These are phyloP conservation scores for Trichocladium antarcticum DNA, from an alignment of 495 filamentous ascomycete species.

Conservation along the genomic window DNA sequence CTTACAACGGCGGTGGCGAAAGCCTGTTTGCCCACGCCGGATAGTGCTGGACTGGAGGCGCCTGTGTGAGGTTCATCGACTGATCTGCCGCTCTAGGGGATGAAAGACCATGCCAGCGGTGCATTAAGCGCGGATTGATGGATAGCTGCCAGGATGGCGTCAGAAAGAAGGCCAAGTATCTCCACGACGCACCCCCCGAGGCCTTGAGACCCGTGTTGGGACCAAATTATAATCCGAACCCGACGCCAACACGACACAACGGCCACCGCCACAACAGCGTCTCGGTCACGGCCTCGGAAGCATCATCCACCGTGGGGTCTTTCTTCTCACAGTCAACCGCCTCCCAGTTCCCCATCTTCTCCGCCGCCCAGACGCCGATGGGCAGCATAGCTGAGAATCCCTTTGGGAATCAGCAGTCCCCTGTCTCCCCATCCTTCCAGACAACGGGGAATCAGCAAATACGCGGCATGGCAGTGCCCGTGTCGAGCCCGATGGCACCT, in stretches of 20 bases:
- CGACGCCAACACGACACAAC: slow-evolving; percentile 25
- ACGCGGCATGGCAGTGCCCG: slow-evolving; percentile 22
- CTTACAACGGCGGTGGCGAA: neutral
- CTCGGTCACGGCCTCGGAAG: slow-evolving; percentile 22
- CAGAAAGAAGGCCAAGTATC: slow-evolving; percentile 97
- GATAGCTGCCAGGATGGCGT: slow-evolving; percentile 91
- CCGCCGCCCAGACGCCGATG: slow-evolving; percentile 18
- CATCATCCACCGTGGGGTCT: slow-evolving; percentile 21
- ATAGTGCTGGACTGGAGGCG: too few species aligned
- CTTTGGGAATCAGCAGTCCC: slow-evolving; percentile 53
- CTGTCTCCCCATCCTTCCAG: slow-evolving; percentile 58
- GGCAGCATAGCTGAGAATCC: slow-evolving; percentile 35
- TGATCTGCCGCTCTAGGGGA: slow-evolving; percentile 32
- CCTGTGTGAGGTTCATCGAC: neutral
- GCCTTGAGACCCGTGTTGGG: slow-evolving; percentile 45
- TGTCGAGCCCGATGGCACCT: slow-evolving; percentile 26
- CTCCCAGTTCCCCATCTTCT: slow-evolving; percentile 29
- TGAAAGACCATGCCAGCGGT: slow-evolving; percentile 85
- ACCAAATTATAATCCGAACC: slow-evolving; percentile 42
- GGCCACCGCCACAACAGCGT: slow-evolving; percentile 24
- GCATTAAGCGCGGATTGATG: slow-evolving; percentile 82
- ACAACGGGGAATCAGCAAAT: slow-evolving; percentile 21
- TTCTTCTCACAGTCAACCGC: slow-evolving; percentile 32
- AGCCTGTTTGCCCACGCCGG: neutral
- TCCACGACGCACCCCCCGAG: slow-evolving; percentile 87